These are phyloP conservation scores for Fomitopsis palustris DNA, from an alignment of 1,284 basidiomycete species.

Conservation along the genomic window DNA sequence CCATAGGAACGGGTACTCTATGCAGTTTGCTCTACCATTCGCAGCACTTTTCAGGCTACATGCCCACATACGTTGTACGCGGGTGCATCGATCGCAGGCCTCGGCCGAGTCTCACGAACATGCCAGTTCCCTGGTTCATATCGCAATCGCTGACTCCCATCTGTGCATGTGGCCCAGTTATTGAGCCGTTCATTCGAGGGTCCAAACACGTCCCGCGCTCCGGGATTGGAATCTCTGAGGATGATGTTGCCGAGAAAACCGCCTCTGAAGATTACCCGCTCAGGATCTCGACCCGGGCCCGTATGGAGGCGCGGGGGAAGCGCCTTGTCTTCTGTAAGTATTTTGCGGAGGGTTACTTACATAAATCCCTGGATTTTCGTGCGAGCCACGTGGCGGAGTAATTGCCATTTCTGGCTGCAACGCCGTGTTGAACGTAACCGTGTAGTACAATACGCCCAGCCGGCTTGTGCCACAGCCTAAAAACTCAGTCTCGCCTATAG, in stretches of 20 bases:
- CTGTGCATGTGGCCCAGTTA: neutral
- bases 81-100: neutral
- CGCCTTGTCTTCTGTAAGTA: neutral
- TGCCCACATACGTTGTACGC: no score
- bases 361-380: no score
- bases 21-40: no score
- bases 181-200: neutral
- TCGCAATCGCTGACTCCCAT: neutral
- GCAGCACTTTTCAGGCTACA: no score
- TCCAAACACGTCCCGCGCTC: neutral
- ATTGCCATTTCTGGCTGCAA: neutral
- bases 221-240: neutral
- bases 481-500: no score
- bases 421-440: neutral
- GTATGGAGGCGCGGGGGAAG: neutral
- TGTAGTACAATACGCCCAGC: neutral
- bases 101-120: neutral
- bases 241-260: neutral
- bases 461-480: no score
- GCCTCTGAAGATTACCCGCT: neutral
- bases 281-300: neutral
- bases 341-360: neutral
- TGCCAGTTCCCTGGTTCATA: neutral
- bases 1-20: no score
- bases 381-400: neutral